phyloP scores from a whole-genome alignment of 768 basidiomycete genomes.

The Zangia roseola region DNA sequence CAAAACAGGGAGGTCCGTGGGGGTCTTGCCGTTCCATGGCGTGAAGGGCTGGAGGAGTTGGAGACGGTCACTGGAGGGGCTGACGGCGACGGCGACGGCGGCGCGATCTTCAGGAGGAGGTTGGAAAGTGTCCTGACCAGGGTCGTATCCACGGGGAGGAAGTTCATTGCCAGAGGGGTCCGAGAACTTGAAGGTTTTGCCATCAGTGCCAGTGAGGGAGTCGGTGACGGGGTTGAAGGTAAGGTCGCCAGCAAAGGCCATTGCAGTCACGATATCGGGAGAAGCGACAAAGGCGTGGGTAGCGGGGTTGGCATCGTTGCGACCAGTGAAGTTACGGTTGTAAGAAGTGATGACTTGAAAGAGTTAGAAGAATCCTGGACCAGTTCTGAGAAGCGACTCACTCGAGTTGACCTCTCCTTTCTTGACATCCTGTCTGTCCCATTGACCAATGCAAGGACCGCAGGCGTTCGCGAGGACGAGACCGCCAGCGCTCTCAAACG shows the following conservation, averaged over 20 bases:
- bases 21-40: conserved; percentile 92
- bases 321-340: conserved; percentile 99
- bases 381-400: conserved; percentile 37
- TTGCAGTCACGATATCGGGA: conserved; percentile 93
- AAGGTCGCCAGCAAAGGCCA: conserved; percentile 91
- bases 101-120: conserved; percentile 85
- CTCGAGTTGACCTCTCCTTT: conserved; percentile 97
- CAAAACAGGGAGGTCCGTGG: conserved; percentile 83
- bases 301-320: conserved; percentile 99
- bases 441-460: conserved; percentile 99
- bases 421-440: conserved; percentile 96
- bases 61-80: conserved; percentile 84
- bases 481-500: conserved; percentile 87
- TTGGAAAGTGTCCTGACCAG: conserved; percentile 97
- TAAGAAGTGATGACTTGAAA: conserved; percentile 91
- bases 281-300: conserved; percentile 97
- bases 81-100: conserved; percentile 81
- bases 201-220: conserved; percentile 81
- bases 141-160: conserved; percentile 93
- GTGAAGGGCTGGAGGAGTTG: conserved; percentile 88
- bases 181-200: conserved; percentile 97
- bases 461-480: conserved; percentile 97
- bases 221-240: conserved; percentile 97
- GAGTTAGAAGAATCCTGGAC: not conserved
- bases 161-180: conserved; percentile 90